phyloP scores from a whole-genome alignment of 257 asterid species.

The Forsythia suspensa region DNA sequence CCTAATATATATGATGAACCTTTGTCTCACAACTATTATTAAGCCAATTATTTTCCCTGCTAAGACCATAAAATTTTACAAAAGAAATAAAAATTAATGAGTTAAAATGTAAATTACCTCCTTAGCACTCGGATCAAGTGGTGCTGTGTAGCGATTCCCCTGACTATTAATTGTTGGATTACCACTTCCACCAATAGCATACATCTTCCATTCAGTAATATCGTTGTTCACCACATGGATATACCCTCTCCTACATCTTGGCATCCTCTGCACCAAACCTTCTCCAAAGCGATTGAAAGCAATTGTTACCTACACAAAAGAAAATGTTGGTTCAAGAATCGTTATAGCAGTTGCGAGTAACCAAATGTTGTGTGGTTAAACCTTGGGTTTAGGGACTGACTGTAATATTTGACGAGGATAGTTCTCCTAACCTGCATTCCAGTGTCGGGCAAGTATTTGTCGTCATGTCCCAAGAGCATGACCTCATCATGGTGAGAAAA shows the following conservation, averaged over 20 bases:
- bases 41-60: not conserved
- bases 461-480: slow-evolving; percentile 81
- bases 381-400: not conserved
- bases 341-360: not conserved
- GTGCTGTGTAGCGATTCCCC: slow-evolving; percentile 63
- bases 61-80: not conserved
- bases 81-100: not conserved
- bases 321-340: not conserved
- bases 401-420: not conserved
- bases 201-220: slow-evolving; percentile 66
- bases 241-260: slow-evolving; percentile 65
- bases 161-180: slow-evolving; percentile 67
- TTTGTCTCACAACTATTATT: not conserved
- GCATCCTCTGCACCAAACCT: slow-evolving; percentile 68
- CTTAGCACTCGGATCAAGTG: slow-evolving; percentile 52
- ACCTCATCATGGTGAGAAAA: slow-evolving; percentile 79
- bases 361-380: not conserved
- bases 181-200: slow-evolving; percentile 70
- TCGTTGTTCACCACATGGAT: slow-evolving; percentile 72
- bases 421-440: slow-evolving; percentile 73
- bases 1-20: no score
- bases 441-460: slow-evolving; percentile 51
- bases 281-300: slow-evolving; percentile 70
- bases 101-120: slow-evolving; percentile 40
- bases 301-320: slow-evolving; percentile 48